These are phyloP conservation scores for Flaveria robusta DNA, from an alignment of 129 eudicot species.

Conservation along the genomic window DNA sequence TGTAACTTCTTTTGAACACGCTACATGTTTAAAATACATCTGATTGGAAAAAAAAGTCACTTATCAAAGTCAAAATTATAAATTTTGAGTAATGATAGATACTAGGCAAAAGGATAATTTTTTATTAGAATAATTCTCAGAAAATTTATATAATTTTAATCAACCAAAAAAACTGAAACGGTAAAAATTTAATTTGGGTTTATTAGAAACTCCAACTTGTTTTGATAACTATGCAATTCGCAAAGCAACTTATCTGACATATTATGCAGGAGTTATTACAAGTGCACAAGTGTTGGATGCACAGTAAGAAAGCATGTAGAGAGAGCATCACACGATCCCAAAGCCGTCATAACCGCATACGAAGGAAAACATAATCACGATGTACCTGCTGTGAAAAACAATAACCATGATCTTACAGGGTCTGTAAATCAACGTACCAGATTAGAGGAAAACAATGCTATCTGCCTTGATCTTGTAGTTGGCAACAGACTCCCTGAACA, in stretches of 20 bases:
- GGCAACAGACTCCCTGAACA: slow-evolving; percentile 51
- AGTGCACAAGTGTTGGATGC: slow-evolving; percentile 90
- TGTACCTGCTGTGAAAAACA: slow-evolving; percentile 67
- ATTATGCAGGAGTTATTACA: slow-evolving; percentile 85
- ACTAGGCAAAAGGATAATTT: not conserved
- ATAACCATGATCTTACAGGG: slow-evolving; percentile 51
- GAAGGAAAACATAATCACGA: slow-evolving; percentile 97
- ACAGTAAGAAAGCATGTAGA: slow-evolving; percentile 92
- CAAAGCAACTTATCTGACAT: slow-evolving; percentile 13
- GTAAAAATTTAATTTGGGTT: not conserved
- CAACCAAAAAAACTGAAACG: not conserved
- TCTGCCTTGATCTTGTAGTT: slow-evolving; percentile 87
- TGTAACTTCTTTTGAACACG: not conserved
- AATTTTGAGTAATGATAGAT: not conserved
- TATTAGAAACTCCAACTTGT: slow-evolving; percentile 6
- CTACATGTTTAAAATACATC: not conserved
- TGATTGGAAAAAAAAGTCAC: not conserved
- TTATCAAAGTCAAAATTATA: not conserved
- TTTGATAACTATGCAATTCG: not conserved
- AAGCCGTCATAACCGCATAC: slow-evolving; percentile 95
- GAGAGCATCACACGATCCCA: slow-evolving; percentile 94
- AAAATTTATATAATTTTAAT: not conserved
- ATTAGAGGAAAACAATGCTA: slow-evolving; percentile 47
- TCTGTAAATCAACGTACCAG: slow-evolving; percentile 47
- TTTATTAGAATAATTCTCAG: not conserved